These are phyloP conservation scores for Penicillium sp. DNA, from an alignment of 2,329 filamentous ascomycete genomes.

Conservation along the genomic window DNA sequence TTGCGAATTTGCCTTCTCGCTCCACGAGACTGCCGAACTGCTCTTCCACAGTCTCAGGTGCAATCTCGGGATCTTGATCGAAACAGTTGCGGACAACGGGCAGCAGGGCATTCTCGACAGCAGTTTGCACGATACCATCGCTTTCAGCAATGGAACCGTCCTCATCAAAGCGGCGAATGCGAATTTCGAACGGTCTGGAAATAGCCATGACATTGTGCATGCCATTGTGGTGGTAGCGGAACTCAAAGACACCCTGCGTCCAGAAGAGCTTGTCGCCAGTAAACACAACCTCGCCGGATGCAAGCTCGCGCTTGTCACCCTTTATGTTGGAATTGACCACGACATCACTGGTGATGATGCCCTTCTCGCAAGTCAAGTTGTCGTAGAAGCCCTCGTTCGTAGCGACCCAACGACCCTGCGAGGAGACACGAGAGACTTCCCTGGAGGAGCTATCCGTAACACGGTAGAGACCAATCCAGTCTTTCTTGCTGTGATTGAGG, in stretches of 20 bases:
- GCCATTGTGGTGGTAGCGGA: constrained; percentile 92
- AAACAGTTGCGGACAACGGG: constrained; percentile 89
- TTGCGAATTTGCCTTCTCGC: constrained; percentile 82
- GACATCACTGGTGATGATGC: constrained; percentile 69
- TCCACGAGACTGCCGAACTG: constrained; percentile 82
- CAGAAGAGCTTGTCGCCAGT: constrained; percentile 94
- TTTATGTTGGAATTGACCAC: constrained; percentile 46
- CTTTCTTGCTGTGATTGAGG: constrained; percentile 78
- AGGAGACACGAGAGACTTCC: constrained; percentile 78
- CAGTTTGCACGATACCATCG: constrained; percentile 61
- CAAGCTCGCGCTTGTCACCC: constrained; percentile 56
- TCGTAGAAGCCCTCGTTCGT: constrained; percentile 76
- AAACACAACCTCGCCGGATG: constrained; percentile 81
- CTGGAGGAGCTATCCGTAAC: constrained; percentile 89
- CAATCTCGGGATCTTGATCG: constrained; percentile 86
- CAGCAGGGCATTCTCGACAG: constrained; percentile 74
- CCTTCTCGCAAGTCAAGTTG: constrained; percentile 68
- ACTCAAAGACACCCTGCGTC: constrained; percentile 94
- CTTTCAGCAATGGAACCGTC: constrained; percentile 62
- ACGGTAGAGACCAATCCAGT: constrained; percentile 96
- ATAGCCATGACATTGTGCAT: constrained; percentile 92
- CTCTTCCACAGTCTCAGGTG: constrained; percentile 75
- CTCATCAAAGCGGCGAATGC: constrained; percentile 76
- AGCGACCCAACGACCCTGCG: constrained; percentile 84
- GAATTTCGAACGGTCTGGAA: constrained; percentile 88